Base-by-base conservation (phyloP, 2,329 filamentous ascomycete genomes). In the Exophiala xenobiotica region DNA sequence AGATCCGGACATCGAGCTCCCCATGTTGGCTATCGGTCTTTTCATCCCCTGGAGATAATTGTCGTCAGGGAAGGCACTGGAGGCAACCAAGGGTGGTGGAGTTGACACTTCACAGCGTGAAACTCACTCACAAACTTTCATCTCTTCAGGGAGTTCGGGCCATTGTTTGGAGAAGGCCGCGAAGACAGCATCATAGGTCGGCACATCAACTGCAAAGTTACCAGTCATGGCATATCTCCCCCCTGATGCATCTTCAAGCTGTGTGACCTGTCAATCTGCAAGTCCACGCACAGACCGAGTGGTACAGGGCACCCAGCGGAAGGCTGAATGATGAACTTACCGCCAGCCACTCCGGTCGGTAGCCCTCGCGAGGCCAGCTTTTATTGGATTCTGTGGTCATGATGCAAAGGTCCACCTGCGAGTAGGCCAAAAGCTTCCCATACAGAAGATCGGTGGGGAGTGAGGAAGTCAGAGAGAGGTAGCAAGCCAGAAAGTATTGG, bases 191-290 rank as follows among this genome's bases (percentile, higher is more conserved):
- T 59, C 44, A 23, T 55, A 59, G 12, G 51, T 45, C n/a, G 57
- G 51, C 6, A 53, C 48, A 47, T 59, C 54, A 19, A 54, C 43
- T 2, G 38, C 38, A 38, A 57, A 53, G 39, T 57, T 42, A 26
- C 54, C 57, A 3, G 45, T 55, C 57, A 57, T 57, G 14, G 50
- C 38, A 49, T 57, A 54, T 24, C 57, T 40, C 1, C 57, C 57
- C 9, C 57, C 57, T 12, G 47, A 45, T 14, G 54, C 54, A 26
- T 57, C 54, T 53, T 59, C 57, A 26, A 59, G 54, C 57, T 59
- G 51, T 23, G 39, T 37, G 31, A 44, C 33, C 31, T 35, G 31
- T 35, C 31, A 35, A 35, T 35, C 31, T 35, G 31, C 31, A 35
- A 14, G 31, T 23, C 20, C 33, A 14, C 16, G n/a, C 12, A 27